A percentile compares a stretch with the other conserved stretches of the same genome.
These are phyloP conservation scores for Hibiscus mutabilis DNA, from an alignment of 345 rosid species.

Conservation along the genomic window DNA sequence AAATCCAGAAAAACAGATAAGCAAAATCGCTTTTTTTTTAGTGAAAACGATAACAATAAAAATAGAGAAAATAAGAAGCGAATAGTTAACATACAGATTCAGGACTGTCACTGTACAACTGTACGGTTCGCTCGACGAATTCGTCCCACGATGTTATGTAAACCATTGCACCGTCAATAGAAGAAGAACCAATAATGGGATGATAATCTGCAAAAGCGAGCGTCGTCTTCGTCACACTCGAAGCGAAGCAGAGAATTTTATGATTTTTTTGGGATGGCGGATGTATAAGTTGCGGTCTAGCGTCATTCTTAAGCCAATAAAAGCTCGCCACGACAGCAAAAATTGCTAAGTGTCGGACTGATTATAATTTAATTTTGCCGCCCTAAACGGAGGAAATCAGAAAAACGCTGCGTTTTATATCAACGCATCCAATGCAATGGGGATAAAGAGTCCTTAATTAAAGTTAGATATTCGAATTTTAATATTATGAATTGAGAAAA, in stretches of 20 bases:
- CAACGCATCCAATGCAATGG: too few relatives aligned
- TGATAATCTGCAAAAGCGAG: background rate
- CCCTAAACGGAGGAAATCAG: background rate
- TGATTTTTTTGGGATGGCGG: background rate
- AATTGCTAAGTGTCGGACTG: background rate
- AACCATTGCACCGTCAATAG: slow-evolving; percentile 41
- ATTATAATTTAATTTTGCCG: background rate
- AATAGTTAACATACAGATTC: slow-evolving; percentile 46
- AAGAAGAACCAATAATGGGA: background rate
- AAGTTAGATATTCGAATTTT: too few relatives aligned
- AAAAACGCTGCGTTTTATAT: background rate
- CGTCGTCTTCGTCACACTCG: background rate
- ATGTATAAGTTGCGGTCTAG: background rate
- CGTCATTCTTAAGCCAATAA: background rate
- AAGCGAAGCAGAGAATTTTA: background rate
- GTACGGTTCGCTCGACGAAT: slow-evolving; percentile 68
- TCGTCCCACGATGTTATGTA: slow-evolving; percentile 79
- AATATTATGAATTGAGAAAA: too few relatives aligned
- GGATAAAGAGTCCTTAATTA: too few relatives aligned
- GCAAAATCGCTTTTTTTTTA: background rate
- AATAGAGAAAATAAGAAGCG: background rate
- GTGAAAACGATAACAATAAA: background rate
- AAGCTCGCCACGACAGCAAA: background rate
- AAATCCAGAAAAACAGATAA: background rate
- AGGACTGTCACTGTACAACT: slow-evolving; percentile 80